Percentiles rank a stretch among this genome's conserved stretches.
These are phyloP conservation scores for Fusarium protoensiforme DNA, from an alignment of 2,329 filamentous ascomycete species.

Conservation along the genomic window DNA sequence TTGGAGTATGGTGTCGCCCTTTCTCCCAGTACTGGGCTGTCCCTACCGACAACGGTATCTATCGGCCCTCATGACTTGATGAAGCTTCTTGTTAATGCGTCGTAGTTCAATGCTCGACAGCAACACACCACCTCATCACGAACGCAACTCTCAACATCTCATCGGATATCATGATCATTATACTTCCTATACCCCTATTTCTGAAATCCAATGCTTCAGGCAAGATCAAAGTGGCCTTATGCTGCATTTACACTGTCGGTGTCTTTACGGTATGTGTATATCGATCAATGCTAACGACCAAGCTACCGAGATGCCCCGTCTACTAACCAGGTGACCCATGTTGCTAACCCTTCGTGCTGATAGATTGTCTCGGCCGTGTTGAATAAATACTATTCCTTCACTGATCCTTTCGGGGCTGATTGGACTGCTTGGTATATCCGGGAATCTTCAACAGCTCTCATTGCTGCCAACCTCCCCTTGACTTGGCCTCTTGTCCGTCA, in stretches of 20 bases:
- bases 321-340: background rate
- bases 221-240: background rate
- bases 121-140: background rate
- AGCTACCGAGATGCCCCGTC: background rate
- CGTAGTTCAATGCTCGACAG: background rate
- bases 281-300: background rate
- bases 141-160: background rate
- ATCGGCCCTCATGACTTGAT: background rate
- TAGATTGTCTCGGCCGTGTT: conserved; percentile 1
- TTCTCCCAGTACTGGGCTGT: background rate
- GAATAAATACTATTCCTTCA: conserved; percentile 4
- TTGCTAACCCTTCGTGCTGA: background rate
- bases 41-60: background rate
- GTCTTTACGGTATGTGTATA: background rate
- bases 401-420: background rate
- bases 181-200: background rate
- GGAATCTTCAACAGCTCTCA: conserved; percentile 3
- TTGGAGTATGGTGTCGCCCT: background rate
- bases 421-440: conserved; percentile 5
- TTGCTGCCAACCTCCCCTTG: conserved; percentile 1
- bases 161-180: background rate
- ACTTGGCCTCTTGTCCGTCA: conserved; percentile 4
- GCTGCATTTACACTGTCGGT: background rate
- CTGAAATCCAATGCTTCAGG: background rate
- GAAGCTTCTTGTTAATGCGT: background rate